phyloP scores from a whole-genome alignment of 257 asterid species.

The Paraleonurus japonicus region DNA sequence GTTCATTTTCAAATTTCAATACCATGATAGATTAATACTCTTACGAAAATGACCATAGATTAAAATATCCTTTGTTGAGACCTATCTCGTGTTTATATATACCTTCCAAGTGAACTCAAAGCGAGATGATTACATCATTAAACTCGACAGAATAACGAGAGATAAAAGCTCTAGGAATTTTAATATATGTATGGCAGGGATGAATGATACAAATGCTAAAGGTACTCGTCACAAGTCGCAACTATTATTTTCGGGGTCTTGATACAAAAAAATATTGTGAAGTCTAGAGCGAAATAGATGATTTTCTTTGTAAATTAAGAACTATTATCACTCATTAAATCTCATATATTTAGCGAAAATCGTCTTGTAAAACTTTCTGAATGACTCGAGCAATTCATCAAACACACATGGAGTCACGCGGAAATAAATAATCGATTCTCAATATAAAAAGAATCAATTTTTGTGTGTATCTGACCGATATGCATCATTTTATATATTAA shows the following conservation, averaged over 20 bases:
- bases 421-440: no score
- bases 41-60: not conserved
- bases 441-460: no score
- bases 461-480: no score
- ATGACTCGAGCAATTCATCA: no score
- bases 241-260: not conserved
- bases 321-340: no score
- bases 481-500: no score
- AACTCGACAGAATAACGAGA: not conserved
- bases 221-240: not conserved
- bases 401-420: no score
- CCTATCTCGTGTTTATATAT: conserved; percentile 11
- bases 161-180: not conserved
- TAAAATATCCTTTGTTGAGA: not conserved
- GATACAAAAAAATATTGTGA: not conserved
- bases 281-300: no score
- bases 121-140: not conserved
- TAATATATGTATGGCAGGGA: not conserved
- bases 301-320: no score
- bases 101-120: not conserved
- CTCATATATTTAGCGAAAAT: no score
- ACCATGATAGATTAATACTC: not conserved
- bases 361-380: no score
- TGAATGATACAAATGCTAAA: conserved; percentile 1
- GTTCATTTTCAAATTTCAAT: not conserved